Evolutionary conservation across 768 basidiomycete species (phyloP), one percentile per base, ranked within the genome.

Genomic region (Trametes meyenii): DNA sequence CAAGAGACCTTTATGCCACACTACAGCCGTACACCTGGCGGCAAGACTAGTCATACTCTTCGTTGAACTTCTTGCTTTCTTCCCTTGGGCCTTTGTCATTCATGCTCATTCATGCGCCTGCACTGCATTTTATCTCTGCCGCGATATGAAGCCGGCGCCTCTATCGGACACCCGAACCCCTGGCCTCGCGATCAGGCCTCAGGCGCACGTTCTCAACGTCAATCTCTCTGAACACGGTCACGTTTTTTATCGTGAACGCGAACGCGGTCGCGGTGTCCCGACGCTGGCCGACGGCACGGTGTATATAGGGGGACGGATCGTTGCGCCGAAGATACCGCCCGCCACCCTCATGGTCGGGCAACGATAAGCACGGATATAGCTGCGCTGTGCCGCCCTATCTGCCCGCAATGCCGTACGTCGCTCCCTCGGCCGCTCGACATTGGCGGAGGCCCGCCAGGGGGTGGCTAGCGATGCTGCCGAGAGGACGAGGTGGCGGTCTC

Each of bases 331-430:
- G 16, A 23, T 24, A 39, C 35, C 43, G 3, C 12, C n/a, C 44
- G 14, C 42, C 48, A 26, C 55, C 16, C 55, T 46, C 55, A 16
- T 49, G 56, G 56, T 17, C 12, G 38, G 14, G 10, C 11, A 3
- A 29, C 48, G 56, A 58, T 58, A 58, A 58, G 56, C 21, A 16
- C 46, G 24, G n/a, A 49, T n/a, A 29, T 50, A 42, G 39, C 16
- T 36, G 42, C 48, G 26, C 29, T 49, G 19, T 40, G 17, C 13
- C 6, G 3, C 29, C 56, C 50, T 58, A 58, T 58, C 48, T 17
- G 21, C n/a, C 24, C 42, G 23, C 17, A 26, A 11, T 21, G 12
- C 23, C 23, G 10, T 5, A 19, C 13, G 10, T 19, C 36, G 7
- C 45, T 23, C 17, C n/a, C 17, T 33, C 8, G 50, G n/a, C 39